Percentiles rank a stretch among this genome's conserved stretches.
These are phyloP conservation scores for Aspergillus campestris DNA, from an alignment of 495 filamentous ascomycete species.

Conservation along the genomic window DNA sequence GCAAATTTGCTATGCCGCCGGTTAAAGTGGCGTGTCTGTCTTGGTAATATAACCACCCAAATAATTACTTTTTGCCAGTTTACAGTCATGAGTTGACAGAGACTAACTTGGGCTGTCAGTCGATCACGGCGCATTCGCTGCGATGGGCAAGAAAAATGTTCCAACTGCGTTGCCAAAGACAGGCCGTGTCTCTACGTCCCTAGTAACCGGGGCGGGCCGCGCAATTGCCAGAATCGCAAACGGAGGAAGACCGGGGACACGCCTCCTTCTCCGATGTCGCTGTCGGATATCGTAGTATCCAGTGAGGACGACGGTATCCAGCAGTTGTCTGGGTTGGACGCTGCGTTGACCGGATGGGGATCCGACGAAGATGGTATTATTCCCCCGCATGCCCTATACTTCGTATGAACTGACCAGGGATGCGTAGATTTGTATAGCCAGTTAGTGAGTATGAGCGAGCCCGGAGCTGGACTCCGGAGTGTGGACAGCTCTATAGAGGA, in stretches of 20 bases:
- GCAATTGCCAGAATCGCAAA: slow-evolving; percentile 11
- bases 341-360: neutral
- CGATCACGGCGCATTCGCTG: slow-evolving; percentile 38
- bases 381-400: too few relatives aligned
- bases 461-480: slow-evolving; percentile 9
- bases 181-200: slow-evolving; percentile 34
- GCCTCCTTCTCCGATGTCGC: too few relatives aligned
- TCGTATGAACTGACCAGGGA: too few relatives aligned
- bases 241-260: neutral
- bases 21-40: slow-evolving; percentile 43
- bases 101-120: slow-evolving; percentile 13
- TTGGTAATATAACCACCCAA: slow-evolving; percentile 23
- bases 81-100: slow-evolving; percentile 3
- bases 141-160: slow-evolving; percentile 35
- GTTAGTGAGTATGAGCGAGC: slow-evolving; percentile 6
- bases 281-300: too few relatives aligned
- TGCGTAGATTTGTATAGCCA: slow-evolving; percentile 6
- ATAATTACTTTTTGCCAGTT: slow-evolving; percentile 2
- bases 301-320: neutral
- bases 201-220: slow-evolving; percentile 35
- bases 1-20: slow-evolving; percentile 17
- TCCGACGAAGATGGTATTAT: neutral
- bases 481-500: slow-evolving; percentile 11
- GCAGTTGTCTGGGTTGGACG: neutral
- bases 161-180: slow-evolving; percentile 31